Conservation (phyloP, 805 yeast species). For the Yueomyces sinensis region DNA sequence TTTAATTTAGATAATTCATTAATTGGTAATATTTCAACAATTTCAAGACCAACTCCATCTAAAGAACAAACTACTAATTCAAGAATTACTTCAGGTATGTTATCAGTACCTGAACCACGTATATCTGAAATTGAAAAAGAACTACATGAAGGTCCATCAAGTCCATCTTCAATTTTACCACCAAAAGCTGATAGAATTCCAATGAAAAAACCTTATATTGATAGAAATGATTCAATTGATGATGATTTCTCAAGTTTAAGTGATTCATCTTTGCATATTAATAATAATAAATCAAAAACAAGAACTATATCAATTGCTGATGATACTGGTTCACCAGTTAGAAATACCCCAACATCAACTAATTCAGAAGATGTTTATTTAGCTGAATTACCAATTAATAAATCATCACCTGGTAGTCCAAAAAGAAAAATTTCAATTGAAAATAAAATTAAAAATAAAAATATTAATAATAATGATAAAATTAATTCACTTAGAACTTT, state of each 20-base stretch:
- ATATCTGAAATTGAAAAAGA: slow-evolving; percentile 28
- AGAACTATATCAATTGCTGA: slow-evolving; percentile 23
- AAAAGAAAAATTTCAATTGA: slow-evolving; percentile 1
- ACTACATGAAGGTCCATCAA: slow-evolving; percentile 27
- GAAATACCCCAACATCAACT: slow-evolving; percentile 11
- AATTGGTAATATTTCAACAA: not conserved
- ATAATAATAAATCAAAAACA: not conserved
- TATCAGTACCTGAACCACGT: slow-evolving; percentile 31
- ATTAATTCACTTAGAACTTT: slow-evolving; percentile 9
- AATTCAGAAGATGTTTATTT: slow-evolving; percentile 13
- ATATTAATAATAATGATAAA: slow-evolving; percentile 1
- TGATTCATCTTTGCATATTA: not conserved
- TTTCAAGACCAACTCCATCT: not conserved
- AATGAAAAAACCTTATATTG: slow-evolving; percentile 22
- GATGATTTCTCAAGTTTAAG: slow-evolving; percentile 1
- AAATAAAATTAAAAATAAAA: slow-evolving; percentile 3
- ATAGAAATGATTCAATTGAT: slow-evolving; percentile 2
- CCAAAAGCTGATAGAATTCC: slow-evolving; percentile 23
- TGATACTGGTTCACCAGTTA: slow-evolving; percentile 20
- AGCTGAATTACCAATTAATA: slow-evolving; percentile 17
- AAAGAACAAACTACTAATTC: slow-evolving; percentile 9
- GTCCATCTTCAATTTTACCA: slow-evolving; percentile 24
- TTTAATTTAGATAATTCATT: slow-evolving; percentile 1
- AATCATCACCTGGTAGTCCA: slow-evolving; percentile 1
- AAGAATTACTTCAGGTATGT: slow-evolving; percentile 32